Percentiles rank a stretch among this genome's conserved stretches.
phyloP scores from a whole-genome alignment of 2,329 filamentous ascomycete genomes.

The Hymenoscyphus fructigenus region DNA sequence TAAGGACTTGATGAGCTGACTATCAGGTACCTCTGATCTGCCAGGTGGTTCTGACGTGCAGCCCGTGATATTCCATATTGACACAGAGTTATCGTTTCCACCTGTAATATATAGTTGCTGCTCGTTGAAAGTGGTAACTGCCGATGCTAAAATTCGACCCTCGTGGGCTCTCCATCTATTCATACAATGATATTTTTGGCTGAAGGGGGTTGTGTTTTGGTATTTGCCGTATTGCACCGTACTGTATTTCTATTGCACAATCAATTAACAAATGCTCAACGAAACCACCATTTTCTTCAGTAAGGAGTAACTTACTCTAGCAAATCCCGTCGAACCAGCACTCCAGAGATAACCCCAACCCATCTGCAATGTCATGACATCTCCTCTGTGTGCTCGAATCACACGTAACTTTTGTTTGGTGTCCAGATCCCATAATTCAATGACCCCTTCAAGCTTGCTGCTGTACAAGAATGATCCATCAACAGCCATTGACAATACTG shows the following conservation, averaged over 20 bases:
- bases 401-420: conserved; percentile 87
- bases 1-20: conserved; percentile 68
- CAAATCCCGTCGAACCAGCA: conserved; percentile 83
- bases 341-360: conserved; percentile 84
- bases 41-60: conserved; percentile 32
- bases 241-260: conserved; percentile 56
- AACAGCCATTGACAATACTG: conserved; percentile 74
- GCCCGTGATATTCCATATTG: conserved; percentile 75
- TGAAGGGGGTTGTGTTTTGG: conserved; percentile 51
- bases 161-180: conserved; percentile 80
- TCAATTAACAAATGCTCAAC: conserved; percentile 12
- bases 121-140: conserved; percentile 66
- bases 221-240: conserved; percentile 64
- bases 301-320: conserved; percentile 61
- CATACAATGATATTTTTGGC: conserved; percentile 79
- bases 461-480: conserved; percentile 93
- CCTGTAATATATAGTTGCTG: conserved; percentile 90
- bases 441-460: conserved; percentile 80
- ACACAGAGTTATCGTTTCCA: conserved; percentile 86
- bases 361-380: conserved; percentile 84
- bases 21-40: conserved; percentile 41
- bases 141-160: conserved; percentile 84
- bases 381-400: conserved; percentile 75
- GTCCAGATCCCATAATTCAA: conserved; percentile 96
- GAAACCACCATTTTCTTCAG: background rate